Evolutionary conservation across 2,329 filamentous ascomycete species (phyloP).

Genomic region (Ceratocystis diversiconidia): DNA sequence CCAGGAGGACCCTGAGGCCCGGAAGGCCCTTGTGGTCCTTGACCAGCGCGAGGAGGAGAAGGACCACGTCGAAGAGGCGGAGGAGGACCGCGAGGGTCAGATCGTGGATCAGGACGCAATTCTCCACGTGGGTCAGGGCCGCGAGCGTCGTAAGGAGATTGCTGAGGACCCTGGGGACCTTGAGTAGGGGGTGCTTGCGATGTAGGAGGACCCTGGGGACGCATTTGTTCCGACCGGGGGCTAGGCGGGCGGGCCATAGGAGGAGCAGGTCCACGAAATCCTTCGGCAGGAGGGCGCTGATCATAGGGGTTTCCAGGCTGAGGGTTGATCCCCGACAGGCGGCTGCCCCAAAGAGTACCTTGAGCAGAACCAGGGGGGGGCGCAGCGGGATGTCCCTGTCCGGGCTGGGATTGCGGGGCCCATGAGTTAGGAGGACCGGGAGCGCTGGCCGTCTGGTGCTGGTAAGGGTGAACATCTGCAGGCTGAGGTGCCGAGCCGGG

Average conservation of each 20-base stretch:
- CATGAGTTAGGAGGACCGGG: conserved; percentile 78
- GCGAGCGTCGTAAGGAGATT: conserved; percentile 40
- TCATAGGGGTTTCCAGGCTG: conserved; percentile 75
- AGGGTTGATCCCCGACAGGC: conserved; percentile 66
- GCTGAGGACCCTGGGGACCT: conserved; percentile 33
- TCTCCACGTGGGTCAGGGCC: conserved; percentile 19
- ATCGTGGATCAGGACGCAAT: conserved; percentile 10
- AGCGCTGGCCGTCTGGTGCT: conserved; percentile 72
- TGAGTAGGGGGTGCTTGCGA: conserved; percentile 15
- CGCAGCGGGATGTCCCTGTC: conserved; percentile 31
- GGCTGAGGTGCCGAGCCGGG: conserved; percentile 63
- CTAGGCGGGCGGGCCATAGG: conserved; percentile 59
- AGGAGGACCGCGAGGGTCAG: conserved; percentile 25
- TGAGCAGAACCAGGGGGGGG: conserved; percentile 30
- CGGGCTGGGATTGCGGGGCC: conserved; percentile 56
- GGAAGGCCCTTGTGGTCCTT: conserved; percentile 23
- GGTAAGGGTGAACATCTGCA: conserved; percentile 89
- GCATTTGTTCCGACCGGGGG: conserved; percentile 58
- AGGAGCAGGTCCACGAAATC: conserved; percentile 51
- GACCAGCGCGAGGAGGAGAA: conserved; percentile 12
- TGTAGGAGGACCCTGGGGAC: conserved; percentile 20
- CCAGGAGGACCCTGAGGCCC: conserved; percentile 3
- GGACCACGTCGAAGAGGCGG: conserved; percentile 34
- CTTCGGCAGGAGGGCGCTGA: conserved; percentile 44
- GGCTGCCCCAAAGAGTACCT: conserved; percentile 41